phyloP scores from a whole-genome alignment of 1,139 yeast genomes.

The Blastobotrys proliferans region DNA sequence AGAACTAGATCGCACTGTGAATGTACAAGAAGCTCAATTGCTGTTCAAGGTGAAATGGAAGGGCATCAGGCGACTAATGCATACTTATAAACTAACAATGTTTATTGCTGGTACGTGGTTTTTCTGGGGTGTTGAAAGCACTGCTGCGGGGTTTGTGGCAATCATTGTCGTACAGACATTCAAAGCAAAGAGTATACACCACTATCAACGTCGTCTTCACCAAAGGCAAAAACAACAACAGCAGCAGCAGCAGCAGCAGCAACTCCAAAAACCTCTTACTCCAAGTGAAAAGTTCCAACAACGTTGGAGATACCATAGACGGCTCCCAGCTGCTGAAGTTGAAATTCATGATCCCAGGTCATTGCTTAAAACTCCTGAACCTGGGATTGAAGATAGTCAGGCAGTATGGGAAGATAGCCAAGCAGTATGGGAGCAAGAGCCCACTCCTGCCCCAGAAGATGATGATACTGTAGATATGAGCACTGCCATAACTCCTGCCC shows the following conservation, averaged over 20 bases:
- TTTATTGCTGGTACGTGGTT: slow-evolving; percentile 48
- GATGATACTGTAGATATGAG: not conserved
- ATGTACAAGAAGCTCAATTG: slow-evolving; percentile 31
- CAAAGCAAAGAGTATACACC: too few species aligned
- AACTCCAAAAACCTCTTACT: too few species aligned
- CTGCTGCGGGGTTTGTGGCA: slow-evolving; percentile 24
- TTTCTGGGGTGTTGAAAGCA: slow-evolving; percentile 45
- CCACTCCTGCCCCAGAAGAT: slow-evolving; percentile 11
- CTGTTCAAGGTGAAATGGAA: slow-evolving; percentile 42
- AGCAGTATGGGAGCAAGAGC: too few species aligned
- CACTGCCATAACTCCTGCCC: not conserved
- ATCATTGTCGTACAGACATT: slow-evolving; percentile 6
- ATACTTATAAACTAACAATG: slow-evolving; percentile 45
- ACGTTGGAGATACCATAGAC: too few species aligned
- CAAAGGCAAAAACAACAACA: too few species aligned
- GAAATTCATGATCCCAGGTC: slow-evolving; percentile 8
- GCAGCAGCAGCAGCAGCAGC: too few species aligned
- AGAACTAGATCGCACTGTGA: slow-evolving; percentile 28
- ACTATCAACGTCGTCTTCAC: too few species aligned
- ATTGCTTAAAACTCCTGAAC: not conserved
- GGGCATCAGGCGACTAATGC: slow-evolving; percentile 57
- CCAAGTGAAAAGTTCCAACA: too few species aligned
- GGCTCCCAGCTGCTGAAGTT: not conserved
- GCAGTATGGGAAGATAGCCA: not conserved
- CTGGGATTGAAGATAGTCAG: not conserved